Evolutionary conservation across 1,284 basidiomycete genomes (phyloP).

Genomic region (Fomitopsis betulina): DNA sequence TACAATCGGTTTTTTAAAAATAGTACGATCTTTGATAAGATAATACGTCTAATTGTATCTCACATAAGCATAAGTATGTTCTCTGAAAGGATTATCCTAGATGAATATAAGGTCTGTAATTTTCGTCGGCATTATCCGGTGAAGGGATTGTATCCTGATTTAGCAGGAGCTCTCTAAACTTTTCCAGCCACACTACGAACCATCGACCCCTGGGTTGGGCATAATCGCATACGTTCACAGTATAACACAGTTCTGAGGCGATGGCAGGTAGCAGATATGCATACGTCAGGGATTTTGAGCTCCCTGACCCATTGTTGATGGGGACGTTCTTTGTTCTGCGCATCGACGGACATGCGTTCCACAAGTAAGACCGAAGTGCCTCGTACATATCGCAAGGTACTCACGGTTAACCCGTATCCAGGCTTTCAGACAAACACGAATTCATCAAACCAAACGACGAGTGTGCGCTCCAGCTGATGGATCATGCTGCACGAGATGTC

Average conservation of each 20-base stretch:
- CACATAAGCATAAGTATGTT: no score
- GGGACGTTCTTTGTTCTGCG: constrained; percentile 85
- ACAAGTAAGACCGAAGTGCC: constrained; percentile 54
- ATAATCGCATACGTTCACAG: neutral
- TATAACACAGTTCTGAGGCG: no score
- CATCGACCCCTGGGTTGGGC: no score
- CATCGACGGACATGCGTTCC: constrained; percentile 93
- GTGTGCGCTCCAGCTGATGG: constrained; percentile 88
- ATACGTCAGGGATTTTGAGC: constrained; percentile 90
- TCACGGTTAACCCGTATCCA: constrained; percentile 24
- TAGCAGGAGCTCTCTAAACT: neutral
- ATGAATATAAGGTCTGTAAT: no score
- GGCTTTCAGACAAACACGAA: constrained; percentile 80
- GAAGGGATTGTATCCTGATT: neutral
- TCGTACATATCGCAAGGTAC: neutral
- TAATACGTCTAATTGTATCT: no score
- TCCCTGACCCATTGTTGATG: constrained; percentile 83
- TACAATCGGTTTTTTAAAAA: no score
- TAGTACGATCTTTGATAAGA: no score
- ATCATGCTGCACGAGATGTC: constrained; percentile 78
- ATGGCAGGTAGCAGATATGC: constrained; percentile 94
- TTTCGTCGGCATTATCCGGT: neutral
- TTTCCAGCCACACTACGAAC: neutral
- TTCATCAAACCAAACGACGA: constrained; percentile 93
- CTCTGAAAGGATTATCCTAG: no score